These are phyloP conservation scores for Rhodotorula sp. DNA, from an alignment of 1,284 basidiomycete species.

Conservation along the genomic window DNA sequence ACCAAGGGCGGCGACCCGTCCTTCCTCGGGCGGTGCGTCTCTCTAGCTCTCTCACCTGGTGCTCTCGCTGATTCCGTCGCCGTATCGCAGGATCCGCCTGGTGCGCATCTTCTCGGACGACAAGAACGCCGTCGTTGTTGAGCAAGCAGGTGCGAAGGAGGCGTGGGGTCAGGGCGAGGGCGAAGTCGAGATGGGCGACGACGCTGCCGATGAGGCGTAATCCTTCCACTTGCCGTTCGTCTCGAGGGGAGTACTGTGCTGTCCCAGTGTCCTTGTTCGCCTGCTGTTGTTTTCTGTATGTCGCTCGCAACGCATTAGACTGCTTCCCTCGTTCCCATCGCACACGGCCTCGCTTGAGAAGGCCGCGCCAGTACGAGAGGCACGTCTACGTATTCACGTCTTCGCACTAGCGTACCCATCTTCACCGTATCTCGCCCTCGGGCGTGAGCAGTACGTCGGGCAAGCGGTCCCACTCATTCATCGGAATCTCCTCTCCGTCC, in stretches of 20 bases:
- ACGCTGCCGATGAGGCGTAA: conserved; percentile 3
- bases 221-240: neutral
- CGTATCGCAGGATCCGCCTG: conserved; percentile 22
- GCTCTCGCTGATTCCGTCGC: neutral
- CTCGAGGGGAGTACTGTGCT: neutral
- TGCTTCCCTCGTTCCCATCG: neutral
- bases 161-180: conserved; percentile 30
- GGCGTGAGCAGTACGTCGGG: conserved; percentile 49
- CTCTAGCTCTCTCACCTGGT: neutral
- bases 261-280: neutral
- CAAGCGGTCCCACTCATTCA: conserved; percentile 48
- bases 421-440: conserved; percentile 5
- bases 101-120: conserved; percentile 33
- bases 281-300: neutral
- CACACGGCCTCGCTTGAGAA: neutral
- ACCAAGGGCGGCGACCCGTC: conserved; percentile 41
- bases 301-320: neutral
- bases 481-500: conserved; percentile 44
- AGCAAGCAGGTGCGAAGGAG: conserved; percentile 28
- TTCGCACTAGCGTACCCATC: neutral
- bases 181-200: conserved; percentile 39
- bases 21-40: conserved; percentile 34
- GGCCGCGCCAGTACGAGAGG: neutral
- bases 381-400: neutral
- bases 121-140: conserved; percentile 24